Evolutionary conservation across 73 alveolate genomes (phyloP).

Genomic region (Paramecium biaurelia): DNA sequence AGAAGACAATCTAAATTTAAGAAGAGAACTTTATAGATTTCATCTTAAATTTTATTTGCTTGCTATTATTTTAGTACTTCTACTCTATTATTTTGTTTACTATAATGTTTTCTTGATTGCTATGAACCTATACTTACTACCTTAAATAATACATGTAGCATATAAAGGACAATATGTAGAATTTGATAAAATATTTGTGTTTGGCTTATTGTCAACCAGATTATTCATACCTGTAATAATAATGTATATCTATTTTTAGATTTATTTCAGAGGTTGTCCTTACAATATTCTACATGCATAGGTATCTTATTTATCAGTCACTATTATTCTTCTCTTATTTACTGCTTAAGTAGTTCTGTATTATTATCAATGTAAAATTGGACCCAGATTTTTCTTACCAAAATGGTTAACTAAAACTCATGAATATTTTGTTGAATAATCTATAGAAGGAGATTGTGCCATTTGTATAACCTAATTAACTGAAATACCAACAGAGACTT

Average conservation of each 20-base stretch:
- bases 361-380: background rate
- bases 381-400: slow-evolving; percentile 44
- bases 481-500: background rate
- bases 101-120: background rate
- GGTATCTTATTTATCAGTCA: slow-evolving; percentile 19
- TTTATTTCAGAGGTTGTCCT: slow-evolving; percentile 60
- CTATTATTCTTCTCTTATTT: background rate
- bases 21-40: slow-evolving; percentile 13
- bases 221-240: slow-evolving; percentile 49
- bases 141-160: slow-evolving; percentile 54
- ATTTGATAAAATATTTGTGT: slow-evolving; percentile 50
- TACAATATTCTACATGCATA: background rate
- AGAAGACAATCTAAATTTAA: background rate
- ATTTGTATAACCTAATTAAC: slow-evolving; percentile 20
- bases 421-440: background rate
- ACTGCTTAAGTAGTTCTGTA: background rate
- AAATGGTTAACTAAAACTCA: slow-evolving; percentile 45
- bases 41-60: slow-evolving; percentile 17
- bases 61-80: slow-evolving; percentile 1
- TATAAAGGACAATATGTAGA: slow-evolving; percentile 51
- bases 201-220: slow-evolving; percentile 55
- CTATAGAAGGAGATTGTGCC: slow-evolving; percentile 60
- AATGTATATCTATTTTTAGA: background rate
- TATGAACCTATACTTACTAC: slow-evolving; percentile 12
- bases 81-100: background rate